phyloP scores from a whole-genome alignment of 129 eudicot genomes.

The Logfia minima region DNA sequence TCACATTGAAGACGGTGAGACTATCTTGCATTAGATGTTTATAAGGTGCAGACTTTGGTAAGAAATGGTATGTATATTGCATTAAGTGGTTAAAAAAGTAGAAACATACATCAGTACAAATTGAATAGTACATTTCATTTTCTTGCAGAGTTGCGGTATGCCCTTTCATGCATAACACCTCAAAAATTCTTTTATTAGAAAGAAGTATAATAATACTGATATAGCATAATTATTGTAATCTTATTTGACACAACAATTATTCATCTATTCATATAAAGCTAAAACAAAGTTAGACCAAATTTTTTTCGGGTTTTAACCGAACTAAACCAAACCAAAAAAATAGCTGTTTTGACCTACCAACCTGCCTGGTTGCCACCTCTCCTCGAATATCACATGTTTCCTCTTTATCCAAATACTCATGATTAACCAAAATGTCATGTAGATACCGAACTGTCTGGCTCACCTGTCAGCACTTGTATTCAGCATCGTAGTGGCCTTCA shows the following conservation, averaged over 20 bases:
- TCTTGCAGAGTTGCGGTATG: not conserved
- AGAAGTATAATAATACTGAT: not conserved
- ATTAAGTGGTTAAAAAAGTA: not conserved
- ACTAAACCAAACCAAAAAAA: not conserved
- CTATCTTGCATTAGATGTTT: not conserved
- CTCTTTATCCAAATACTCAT: not conserved
- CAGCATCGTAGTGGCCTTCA: conserved; percentile 50
- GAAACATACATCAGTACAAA: not conserved
- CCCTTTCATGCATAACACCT: not conserved
- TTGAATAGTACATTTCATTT: not conserved
- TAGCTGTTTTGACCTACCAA: not conserved
- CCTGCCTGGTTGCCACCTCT: not conserved
- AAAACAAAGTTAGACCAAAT: no score
- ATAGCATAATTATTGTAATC: not conserved
- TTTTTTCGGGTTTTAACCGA: no score
- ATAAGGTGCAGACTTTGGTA: not conserved
- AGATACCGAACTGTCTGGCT: conserved; percentile 71
- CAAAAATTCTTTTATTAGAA: not conserved
- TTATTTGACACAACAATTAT: not conserved
- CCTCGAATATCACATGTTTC: not conserved
- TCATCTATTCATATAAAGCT: not conserved
- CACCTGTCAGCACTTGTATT: conserved; percentile 47
- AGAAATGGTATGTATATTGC: not conserved
- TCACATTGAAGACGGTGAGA: no score
- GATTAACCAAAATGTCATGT: conserved; percentile 11